A percentile compares a stretch with the other conserved stretches of the same genome.
These are phyloP conservation scores for Pythium folliculosum DNA, from an alignment of 352 stramenopile genomes.

Conservation along the genomic window DNA sequence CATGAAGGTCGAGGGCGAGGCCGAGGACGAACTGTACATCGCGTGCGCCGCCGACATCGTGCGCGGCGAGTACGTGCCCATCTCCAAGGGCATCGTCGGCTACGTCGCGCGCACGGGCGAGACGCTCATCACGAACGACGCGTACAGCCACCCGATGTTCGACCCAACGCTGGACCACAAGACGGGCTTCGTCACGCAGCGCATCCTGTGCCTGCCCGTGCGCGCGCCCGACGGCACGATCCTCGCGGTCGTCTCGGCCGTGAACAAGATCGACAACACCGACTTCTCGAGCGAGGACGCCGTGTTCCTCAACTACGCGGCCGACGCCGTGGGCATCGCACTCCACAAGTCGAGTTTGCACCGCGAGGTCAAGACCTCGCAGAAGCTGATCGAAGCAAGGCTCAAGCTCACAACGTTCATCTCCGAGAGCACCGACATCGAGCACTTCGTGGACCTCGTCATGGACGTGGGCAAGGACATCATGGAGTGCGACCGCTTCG, in stretches of 20 bases:
- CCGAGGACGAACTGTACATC: constrained; percentile 63
- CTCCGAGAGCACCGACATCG: constrained; percentile 58
- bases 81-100: constrained; percentile 68
- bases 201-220: constrained; percentile 65
- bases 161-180: constrained; percentile 70
- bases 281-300: constrained; percentile 71
- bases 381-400: constrained; percentile 68
- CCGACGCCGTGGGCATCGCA: constrained; percentile 64
- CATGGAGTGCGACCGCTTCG: constrained; percentile 76
- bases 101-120: constrained; percentile 66
- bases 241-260: constrained; percentile 61
- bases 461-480: constrained; percentile 76
- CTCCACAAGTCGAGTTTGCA: constrained; percentile 72
- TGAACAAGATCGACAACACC: constrained; percentile 74
- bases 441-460: constrained; percentile 65
- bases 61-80: constrained; percentile 66
- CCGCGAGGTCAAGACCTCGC: constrained; percentile 67
- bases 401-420: constrained; percentile 69
- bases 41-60: constrained; percentile 58
- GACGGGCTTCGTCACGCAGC: constrained; percentile 59
- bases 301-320: constrained; percentile 73
- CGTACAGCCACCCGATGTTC: constrained; percentile 61
- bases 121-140: constrained; percentile 71
- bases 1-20: constrained; percentile 62
- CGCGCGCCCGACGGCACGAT: constrained; percentile 58